Percentiles rank a stretch among this genome's conserved stretches.
Evolutionary conservation across 1,284 basidiomycete genomes (phyloP).

Genomic region (Fereydounia khargensis): DNA sequence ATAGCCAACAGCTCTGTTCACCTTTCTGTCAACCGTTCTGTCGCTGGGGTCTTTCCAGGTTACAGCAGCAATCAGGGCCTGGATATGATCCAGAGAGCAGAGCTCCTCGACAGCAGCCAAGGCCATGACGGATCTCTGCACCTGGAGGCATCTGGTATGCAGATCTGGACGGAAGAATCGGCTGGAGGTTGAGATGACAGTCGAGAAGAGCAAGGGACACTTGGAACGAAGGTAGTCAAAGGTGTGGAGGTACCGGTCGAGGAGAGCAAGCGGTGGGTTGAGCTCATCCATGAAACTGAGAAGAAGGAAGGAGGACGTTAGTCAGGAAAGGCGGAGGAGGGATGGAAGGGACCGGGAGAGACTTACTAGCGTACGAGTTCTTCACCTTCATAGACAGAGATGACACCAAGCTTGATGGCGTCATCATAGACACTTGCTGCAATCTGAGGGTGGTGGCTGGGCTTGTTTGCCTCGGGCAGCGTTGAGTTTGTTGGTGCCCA

Average conservation of each 20-base stretch:
- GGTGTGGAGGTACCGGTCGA: slow-evolving; percentile 58
- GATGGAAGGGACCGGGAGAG: too few relatives aligned
- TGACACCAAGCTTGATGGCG: slow-evolving; percentile 16
- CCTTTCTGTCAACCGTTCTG: slow-evolving; percentile 53
- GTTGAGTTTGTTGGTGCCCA: too few relatives aligned
- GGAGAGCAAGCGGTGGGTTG: slow-evolving; percentile 49
- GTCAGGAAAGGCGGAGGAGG: too few relatives aligned
- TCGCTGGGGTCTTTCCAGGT: slow-evolving; percentile 71
- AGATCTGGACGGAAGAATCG: slow-evolving; percentile 75
- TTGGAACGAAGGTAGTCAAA: slow-evolving; percentile 68
- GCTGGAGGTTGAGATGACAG: slow-evolving; percentile 75
- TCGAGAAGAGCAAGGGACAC: slow-evolving; percentile 76
- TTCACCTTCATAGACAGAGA: slow-evolving; percentile 17
- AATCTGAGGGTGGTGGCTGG: too few relatives aligned
- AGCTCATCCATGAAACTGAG: slow-evolving; percentile 30
- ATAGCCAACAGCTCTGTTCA: slow-evolving; percentile 52
- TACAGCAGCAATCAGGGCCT: slow-evolving; percentile 76
- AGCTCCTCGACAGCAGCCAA: slow-evolving; percentile 73
- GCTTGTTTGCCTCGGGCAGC: too few relatives aligned
- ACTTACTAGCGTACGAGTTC: slow-evolving; percentile 27
- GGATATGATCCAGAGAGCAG: slow-evolving; percentile 76
- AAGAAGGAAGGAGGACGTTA: too few relatives aligned
- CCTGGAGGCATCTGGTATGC: slow-evolving; percentile 68
- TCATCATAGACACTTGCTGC: too few relatives aligned
- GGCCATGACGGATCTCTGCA: slow-evolving; percentile 67